Evolutionary conservation across 225 moss, liverwort and hornwort genomes (phyloP).

Genomic region (Polytrichum formosum): DNA sequence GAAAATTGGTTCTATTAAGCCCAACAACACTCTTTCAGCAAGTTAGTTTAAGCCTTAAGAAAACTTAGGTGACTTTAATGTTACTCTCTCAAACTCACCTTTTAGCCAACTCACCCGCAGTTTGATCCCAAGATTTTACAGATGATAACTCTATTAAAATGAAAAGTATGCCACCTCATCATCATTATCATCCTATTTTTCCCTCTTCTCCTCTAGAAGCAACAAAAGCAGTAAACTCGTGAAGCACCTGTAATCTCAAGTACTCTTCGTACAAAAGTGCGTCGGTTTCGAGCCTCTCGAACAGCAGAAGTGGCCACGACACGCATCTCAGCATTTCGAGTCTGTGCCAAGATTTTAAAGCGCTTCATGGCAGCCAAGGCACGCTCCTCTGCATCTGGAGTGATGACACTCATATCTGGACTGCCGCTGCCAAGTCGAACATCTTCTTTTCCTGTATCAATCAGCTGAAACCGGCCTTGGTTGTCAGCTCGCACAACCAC

Average conservation of each 20-base stretch:
- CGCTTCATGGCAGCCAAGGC: slow-evolving; percentile 57
- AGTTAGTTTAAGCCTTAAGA: no score
- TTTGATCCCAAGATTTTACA: no score
- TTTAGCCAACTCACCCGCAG: no score
- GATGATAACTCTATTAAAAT: no score
- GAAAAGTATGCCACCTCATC: no score
- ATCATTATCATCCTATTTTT: no score
- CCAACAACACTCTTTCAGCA: no score
- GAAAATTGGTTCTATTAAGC: no score
- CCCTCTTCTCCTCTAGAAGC: no score
- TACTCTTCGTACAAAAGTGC: slow-evolving; percentile 44
- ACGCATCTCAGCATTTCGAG: slow-evolving; percentile 49
- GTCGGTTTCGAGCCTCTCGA: slow-evolving; percentile 51
- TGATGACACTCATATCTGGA: slow-evolving; percentile 49
- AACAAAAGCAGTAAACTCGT: no score
- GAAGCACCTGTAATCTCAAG: slow-evolving; percentile 19
- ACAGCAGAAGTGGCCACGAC: slow-evolving; percentile 63
- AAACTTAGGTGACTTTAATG: no score
- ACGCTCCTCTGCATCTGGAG: slow-evolving; percentile 47
- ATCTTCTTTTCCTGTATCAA: slow-evolving; percentile 66
- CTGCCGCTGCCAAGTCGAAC: slow-evolving; percentile 61
- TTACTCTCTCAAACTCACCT: no score
- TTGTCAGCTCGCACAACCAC: slow-evolving; percentile 64
- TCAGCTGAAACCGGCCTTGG: slow-evolving; percentile 53
- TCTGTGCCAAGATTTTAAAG: slow-evolving; percentile 51